Conservation (phyloP, 2,329 filamentous ascomycete genomes). For the Aureobasidium pullulans region DNA sequence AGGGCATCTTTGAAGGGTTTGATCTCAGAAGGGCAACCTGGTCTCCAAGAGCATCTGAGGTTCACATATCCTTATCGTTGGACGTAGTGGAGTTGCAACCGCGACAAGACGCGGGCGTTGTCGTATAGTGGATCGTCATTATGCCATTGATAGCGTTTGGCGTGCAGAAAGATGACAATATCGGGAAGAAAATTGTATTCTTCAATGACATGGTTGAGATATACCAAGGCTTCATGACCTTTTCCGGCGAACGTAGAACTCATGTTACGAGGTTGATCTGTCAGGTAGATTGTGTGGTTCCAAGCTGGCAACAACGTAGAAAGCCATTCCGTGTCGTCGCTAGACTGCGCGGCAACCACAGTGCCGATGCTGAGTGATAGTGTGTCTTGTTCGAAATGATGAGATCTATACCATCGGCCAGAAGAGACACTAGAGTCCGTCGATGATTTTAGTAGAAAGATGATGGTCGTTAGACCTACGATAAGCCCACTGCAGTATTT, state of each 20-base stretch:
- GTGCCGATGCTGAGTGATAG: too few relatives aligned
- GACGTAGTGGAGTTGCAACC: slow-evolving; percentile 43
- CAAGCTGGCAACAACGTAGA: too few relatives aligned
- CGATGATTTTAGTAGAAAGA: too few relatives aligned
- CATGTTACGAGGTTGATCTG: too few relatives aligned
- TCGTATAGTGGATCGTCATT: slow-evolving; percentile 45
- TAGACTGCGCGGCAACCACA: too few relatives aligned
- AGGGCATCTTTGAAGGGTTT: slow-evolving; percentile 33
- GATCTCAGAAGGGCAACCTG: slow-evolving; percentile 47
- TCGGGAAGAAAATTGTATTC: slow-evolving; percentile 53
- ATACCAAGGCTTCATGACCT: slow-evolving; percentile 44
- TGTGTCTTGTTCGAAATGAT: too few relatives aligned
- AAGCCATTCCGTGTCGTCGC: too few relatives aligned
- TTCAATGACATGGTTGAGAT: slow-evolving; percentile 52
- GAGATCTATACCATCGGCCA: too few relatives aligned
- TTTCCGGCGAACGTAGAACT: slow-evolving; percentile 21
- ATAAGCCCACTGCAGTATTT: too few relatives aligned
- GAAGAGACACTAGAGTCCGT: too few relatives aligned
- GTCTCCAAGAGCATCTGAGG: slow-evolving; percentile 45
- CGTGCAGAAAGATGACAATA: slow-evolving; percentile 54
- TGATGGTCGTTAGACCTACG: too few relatives aligned
- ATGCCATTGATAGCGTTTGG: slow-evolving; percentile 52
- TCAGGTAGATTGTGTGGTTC: too few relatives aligned
- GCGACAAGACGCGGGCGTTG: slow-evolving; percentile 40
- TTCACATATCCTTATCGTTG: slow-evolving; percentile 46